Conservation (phyloP, 208 protist species). For the Leishmania major region DNA sequence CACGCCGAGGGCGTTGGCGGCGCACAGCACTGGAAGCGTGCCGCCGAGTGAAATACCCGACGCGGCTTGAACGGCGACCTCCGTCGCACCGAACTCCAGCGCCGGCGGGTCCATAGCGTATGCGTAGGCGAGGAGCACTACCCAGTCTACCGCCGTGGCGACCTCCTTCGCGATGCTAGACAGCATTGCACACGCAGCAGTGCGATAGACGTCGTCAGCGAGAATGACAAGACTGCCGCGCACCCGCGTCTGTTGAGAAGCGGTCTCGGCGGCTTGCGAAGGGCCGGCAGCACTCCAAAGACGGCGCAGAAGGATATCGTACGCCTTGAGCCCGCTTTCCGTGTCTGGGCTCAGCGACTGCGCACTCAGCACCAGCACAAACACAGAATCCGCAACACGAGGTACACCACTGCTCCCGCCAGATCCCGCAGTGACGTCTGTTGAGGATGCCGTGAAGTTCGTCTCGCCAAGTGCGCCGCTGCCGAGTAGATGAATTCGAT, state of each 20-base stretch:
- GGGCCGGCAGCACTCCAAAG: slow-evolving; percentile 9
- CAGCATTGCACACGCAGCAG: slow-evolving; percentile 15
- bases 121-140: slow-evolving; percentile 34
- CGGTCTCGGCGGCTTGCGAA: neutral
- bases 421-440: neutral
- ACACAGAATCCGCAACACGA: slow-evolving; percentile 5
- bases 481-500: slow-evolving; percentile 14
- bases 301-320: slow-evolving; percentile 10
- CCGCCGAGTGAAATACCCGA: slow-evolving; percentile 21
- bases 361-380: slow-evolving; percentile 30
- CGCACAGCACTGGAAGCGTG: slow-evolving; percentile 48
- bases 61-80: slow-evolving; percentile 10
- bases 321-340: slow-evolving; percentile 7
- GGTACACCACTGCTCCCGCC: neutral
- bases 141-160: slow-evolving; percentile 16
- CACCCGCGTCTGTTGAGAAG: neutral
- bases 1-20: slow-evolving; percentile 61
- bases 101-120: slow-evolving; percentile 55
- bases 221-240: slow-evolving; percentile 25
- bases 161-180: slow-evolving; percentile 8
- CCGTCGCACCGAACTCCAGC: slow-evolving; percentile 46
- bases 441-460: neutral
- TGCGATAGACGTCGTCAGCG: slow-evolving; percentile 24
- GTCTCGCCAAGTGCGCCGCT: neutral
- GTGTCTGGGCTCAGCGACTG: slow-evolving; percentile 20